phyloP scores from a whole-genome alignment of 345 rosid species.

The Euphorbia pulcherrima region DNA sequence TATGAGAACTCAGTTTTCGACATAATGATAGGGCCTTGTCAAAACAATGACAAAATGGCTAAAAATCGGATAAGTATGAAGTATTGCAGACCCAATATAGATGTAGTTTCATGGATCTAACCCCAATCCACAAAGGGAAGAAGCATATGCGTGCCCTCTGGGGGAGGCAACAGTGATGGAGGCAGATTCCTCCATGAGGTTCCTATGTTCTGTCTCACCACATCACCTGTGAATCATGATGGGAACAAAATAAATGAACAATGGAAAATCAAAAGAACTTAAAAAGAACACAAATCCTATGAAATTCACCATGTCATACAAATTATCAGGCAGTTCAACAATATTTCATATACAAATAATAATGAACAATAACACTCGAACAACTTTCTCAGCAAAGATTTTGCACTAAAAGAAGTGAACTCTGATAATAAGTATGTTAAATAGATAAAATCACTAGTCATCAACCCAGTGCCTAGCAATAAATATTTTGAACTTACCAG shows the following conservation, averaged over 20 bases:
- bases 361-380: background rate
- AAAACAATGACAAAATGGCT: background rate
- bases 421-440: background rate
- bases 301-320: background rate
- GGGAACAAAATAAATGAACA: background rate
- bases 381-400: background rate
- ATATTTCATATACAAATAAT: background rate
- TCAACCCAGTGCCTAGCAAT: background rate
- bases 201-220: conserved; percentile 35
- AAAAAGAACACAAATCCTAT: background rate
- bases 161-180: conserved; percentile 82
- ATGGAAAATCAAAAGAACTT: background rate
- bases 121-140: conserved; percentile 82
- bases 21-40: background rate
- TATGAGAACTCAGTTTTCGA: background rate
- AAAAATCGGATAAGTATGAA: background rate
- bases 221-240: conserved; percentile 34
- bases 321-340: background rate
- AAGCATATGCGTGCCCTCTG: conserved; percentile 62
- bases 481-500: conserved; percentile 20
- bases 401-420: background rate
- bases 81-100: too few species aligned
- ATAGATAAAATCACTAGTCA: background rate
- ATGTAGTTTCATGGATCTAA: conserved; percentile 22
- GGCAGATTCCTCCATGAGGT: conserved; percentile 76